Evolutionary conservation across 768 basidiomycete species (phyloP), one percentile per base, ranked within the genome.

Genomic region (Suillus americanus): DNA sequence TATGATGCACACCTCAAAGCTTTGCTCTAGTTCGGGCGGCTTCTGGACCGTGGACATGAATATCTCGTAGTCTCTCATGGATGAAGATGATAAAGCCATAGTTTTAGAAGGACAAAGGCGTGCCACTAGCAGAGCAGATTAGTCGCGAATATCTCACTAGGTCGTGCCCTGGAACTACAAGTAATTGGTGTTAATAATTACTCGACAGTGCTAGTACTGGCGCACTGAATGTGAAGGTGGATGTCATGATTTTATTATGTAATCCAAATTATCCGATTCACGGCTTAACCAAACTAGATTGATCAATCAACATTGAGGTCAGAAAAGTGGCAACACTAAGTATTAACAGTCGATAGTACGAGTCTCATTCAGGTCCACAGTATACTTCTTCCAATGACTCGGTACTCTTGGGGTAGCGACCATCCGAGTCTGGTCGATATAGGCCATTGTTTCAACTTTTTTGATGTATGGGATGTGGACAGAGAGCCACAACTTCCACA

Each of bases 1-100:
- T 12, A 38, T 28, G 1, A n/a, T 30, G 54, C 68, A 43, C 10
- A 77, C 74, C 74, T 75, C 75, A 71, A 75, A 75, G 20, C 73
- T 71, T 25, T 60, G 54, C 35, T 74, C 74, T 2, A 62, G 64
- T 28, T 61, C 57, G 35, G 62, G 62, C 2, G 51, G 38, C 56
- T 57, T 57, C 38, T 57, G 56, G 56, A 57, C 56, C 38, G 38
- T 28, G 38, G 38, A 57, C 56, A 57, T 57, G 9, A 57, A 57
- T 25, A 25, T 25, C 25, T 57, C 56, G 10, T 40, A 59, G 25
- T 28, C 38, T 7, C 41, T 59, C 25, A 13, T 28, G n/a, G 25
- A 20, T 59, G 38, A 37, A n/a, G 33, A 28, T 41, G 38, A 28
- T 41, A 59, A 28, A 10, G 56, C 10, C 56, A 59, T 59, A 5